A percentile compares a stretch with the other conserved stretches of the same genome.
These are phyloP conservation scores for Plasmodium blacklocki DNA, from an alignment of 169 alveolate species.

Conservation along the genomic window DNA sequence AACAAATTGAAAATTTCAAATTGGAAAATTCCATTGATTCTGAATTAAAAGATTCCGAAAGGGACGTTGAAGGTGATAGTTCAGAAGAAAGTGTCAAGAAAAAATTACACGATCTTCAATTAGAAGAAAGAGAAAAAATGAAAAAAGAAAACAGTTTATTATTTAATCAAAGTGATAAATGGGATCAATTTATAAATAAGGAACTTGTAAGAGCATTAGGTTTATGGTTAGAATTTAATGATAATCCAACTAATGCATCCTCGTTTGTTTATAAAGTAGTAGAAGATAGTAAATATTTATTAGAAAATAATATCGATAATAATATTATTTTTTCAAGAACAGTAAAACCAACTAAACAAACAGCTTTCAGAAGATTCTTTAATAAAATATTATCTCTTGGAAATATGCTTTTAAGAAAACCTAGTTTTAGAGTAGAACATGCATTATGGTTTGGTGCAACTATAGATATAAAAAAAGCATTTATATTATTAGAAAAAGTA, in stretches of 20 bases:
- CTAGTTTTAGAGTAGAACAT: conserved; percentile 81
- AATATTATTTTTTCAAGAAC: conserved; percentile 83
- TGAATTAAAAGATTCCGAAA: conserved; percentile 8
- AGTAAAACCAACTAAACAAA: conserved; percentile 80
- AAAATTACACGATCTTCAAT: conserved; percentile 19
- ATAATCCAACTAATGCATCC: conserved; percentile 26
- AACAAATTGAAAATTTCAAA: conserved; percentile 43
- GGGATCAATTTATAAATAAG: conserved; percentile 84
- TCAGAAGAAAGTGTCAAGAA: conserved; percentile 43
- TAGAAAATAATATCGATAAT: conserved; percentile 83
- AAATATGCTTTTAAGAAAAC: conserved; percentile 78
- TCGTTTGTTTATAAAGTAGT: conserved; percentile 77
- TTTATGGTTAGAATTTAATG: conserved; percentile 79
- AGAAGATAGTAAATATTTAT: conserved; percentile 81
- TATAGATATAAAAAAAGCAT: conserved; percentile 70
- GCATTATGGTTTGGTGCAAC: conserved; percentile 88
- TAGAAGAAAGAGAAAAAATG: conserved; percentile 30
- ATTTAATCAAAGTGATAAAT: conserved; percentile 79
- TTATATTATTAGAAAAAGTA: conserved; percentile 78
- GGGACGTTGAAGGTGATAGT: conserved; percentile 20
- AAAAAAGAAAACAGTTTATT: conserved; percentile 72
- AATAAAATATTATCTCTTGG: conserved; percentile 78
- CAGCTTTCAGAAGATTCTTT: conserved; percentile 77
- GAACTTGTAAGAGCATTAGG: conserved; percentile 78
- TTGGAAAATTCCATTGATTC: conserved; percentile 37